These are phyloP conservation scores for Aphanomyces stellatus DNA, from an alignment of 352 stramenopile species.

Conservation along the genomic window DNA sequence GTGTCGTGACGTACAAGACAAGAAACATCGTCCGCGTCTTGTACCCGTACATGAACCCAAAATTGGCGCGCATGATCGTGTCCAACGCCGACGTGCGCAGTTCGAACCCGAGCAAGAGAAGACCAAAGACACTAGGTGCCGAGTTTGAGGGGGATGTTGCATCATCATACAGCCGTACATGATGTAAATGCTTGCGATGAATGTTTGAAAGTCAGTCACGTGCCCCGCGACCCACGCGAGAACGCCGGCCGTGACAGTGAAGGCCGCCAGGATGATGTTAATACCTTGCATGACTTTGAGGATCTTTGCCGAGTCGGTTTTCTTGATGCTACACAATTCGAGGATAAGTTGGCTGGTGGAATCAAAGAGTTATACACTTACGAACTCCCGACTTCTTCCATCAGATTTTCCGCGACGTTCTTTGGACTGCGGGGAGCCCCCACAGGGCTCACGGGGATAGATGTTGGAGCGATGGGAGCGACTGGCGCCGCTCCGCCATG, in stretches of 20 bases:
- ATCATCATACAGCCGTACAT: slow-evolving; percentile 36
- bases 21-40: slow-evolving; percentile 82
- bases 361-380: too few species aligned
- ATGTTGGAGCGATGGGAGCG: neutral
- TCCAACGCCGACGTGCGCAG: slow-evolving; percentile 77
- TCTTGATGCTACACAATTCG: slow-evolving; percentile 52
- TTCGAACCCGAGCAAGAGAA: slow-evolving; percentile 71
- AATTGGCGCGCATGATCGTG: slow-evolving; percentile 70
- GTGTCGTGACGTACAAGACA: slow-evolving; percentile 63
- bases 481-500: neutral
- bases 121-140: slow-evolving; percentile 38
- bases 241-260: slow-evolving; percentile 57
- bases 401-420: slow-evolving; percentile 40
- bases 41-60: slow-evolving; percentile 88
- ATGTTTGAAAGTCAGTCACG: slow-evolving; percentile 67
- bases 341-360: too few species aligned
- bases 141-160: neutral
- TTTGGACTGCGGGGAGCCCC: neutral
- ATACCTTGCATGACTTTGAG: slow-evolving; percentile 66
- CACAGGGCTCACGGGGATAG: neutral
- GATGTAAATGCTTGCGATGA: slow-evolving; percentile 82
- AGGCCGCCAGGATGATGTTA: slow-evolving; percentile 66
- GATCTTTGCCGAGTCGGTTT: slow-evolving; percentile 75
- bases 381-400: slow-evolving; percentile 72
- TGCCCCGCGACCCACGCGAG: slow-evolving; percentile 74